Evolutionary conservation across 768 basidiomycete genomes (phyloP).

Genomic region (Russula sp.): DNA sequence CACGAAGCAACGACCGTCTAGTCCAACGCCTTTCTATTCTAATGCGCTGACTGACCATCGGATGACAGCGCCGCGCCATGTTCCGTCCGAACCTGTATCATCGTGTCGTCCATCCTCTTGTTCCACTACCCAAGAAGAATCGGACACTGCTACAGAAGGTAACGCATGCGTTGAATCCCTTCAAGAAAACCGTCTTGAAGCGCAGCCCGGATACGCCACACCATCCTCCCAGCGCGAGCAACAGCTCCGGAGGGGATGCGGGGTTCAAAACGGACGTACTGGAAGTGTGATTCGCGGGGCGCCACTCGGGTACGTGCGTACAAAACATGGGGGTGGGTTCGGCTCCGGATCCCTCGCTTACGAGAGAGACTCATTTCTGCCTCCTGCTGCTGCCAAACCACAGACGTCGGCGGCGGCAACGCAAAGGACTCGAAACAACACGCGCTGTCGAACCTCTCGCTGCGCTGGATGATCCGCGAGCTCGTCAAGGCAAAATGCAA

Average conservation of each 20-base stretch:
- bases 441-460: constrained; percentile 16
- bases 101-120: constrained; percentile 24
- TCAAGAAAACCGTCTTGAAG: background rate
- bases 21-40: background rate
- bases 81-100: constrained; percentile 64
- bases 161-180: background rate
- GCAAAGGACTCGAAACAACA: background rate
- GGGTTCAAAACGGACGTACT: background rate
- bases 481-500: constrained; percentile 10
- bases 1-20: background rate
- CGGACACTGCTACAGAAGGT: background rate
- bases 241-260: no score
- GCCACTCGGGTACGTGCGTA: constrained; percentile 9
- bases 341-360: no score
- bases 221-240: background rate
- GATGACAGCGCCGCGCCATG: constrained; percentile 48
- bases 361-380: no score
- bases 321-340: no score
- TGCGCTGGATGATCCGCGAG: constrained; percentile 21
- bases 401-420: constrained; percentile 18
- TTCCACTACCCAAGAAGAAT: constrained; percentile 23
- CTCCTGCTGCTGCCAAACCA: no score
- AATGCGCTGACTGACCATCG: background rate
- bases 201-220: constrained; percentile 3
- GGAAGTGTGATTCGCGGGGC: constrained; percentile 21